phyloP scores from a whole-genome alignment of 2,329 filamentous ascomycete genomes.

The Fusarium transvaalense region DNA sequence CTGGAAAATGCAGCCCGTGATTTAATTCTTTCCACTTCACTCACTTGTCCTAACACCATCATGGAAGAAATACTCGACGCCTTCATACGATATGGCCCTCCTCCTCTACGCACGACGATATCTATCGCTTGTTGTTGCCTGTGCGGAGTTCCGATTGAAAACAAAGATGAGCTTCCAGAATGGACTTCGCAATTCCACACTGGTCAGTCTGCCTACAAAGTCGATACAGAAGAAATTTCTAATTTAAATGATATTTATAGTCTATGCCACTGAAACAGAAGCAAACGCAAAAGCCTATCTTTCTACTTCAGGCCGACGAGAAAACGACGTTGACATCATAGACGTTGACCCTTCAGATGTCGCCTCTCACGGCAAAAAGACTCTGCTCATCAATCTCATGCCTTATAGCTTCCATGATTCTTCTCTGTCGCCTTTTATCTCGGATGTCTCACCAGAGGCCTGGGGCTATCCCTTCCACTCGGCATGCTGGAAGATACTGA shows the following conservation, averaged over 20 bases:
- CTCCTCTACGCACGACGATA: too few relatives aligned
- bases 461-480: constrained; percentile 10
- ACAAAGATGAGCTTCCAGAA: not conserved
- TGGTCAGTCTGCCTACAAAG: not conserved
- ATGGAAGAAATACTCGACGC: too few relatives aligned
- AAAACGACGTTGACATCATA: not conserved
- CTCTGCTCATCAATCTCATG: not conserved
- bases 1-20: too few relatives aligned
- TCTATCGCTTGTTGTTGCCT: not conserved
- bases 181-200: constrained; percentile 8
- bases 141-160: not conserved
- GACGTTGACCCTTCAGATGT: not conserved
- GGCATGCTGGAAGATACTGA: constrained; percentile 2
- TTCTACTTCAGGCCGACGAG: not conserved
- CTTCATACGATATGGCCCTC: too few relatives aligned
- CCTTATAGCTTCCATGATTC: not conserved
- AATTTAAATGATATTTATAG: not conserved
- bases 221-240: too few relatives aligned
- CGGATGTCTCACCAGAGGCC: not conserved
- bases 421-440: not conserved
- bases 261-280: not conserved
- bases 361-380: not conserved
- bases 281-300: not conserved
- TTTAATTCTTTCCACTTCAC: too few relatives aligned
- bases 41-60: too few relatives aligned